phyloP scores from a whole-genome alignment of 192 early-diverging fungal species.

The Backusella parvicylindrica region DNA sequence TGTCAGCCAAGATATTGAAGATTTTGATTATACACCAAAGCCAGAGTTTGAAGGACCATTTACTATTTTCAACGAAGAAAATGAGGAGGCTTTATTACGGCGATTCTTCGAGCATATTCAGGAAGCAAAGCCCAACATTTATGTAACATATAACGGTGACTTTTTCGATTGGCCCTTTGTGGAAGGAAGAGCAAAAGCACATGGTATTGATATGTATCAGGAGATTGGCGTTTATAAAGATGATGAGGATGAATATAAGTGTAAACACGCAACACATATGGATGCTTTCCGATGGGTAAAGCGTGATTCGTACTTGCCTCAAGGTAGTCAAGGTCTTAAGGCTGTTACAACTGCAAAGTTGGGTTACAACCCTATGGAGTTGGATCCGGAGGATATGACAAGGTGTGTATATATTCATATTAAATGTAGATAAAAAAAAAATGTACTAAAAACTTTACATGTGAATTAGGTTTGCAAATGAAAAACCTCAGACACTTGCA shows the following conservation, averaged over 20 bases:
- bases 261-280: conserved; percentile 87
- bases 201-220: conserved; percentile 84
- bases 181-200: conserved; percentile 72
- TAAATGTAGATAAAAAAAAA: no score
- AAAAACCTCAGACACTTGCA: conserved; percentile 89
- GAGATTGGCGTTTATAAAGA: conserved; percentile 88
- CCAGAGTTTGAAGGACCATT: conserved; percentile 94
- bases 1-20: conserved; percentile 91
- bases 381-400: conserved; percentile 99
- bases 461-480: conserved; percentile 68
- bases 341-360: conserved; percentile 95
- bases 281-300: conserved; percentile 98
- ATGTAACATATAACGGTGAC: conserved; percentile 99
- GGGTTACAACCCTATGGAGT: conserved; percentile 96
- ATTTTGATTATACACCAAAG: conserved; percentile 98
- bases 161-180: conserved; percentile 99
- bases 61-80: conserved; percentile 90
- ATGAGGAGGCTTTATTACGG: conserved; percentile 75
- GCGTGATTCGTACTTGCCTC: conserved; percentile 95
- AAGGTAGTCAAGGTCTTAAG: conserved; percentile 96
- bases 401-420: conserved; percentile 22
- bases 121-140: conserved; percentile 76
- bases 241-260: conserved; percentile 82
- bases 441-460: no score
- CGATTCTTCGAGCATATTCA: conserved; percentile 94